Base-by-base conservation (phyloP, 2,329 filamentous ascomycete species). In the Paracamarosporium sp. region DNA sequence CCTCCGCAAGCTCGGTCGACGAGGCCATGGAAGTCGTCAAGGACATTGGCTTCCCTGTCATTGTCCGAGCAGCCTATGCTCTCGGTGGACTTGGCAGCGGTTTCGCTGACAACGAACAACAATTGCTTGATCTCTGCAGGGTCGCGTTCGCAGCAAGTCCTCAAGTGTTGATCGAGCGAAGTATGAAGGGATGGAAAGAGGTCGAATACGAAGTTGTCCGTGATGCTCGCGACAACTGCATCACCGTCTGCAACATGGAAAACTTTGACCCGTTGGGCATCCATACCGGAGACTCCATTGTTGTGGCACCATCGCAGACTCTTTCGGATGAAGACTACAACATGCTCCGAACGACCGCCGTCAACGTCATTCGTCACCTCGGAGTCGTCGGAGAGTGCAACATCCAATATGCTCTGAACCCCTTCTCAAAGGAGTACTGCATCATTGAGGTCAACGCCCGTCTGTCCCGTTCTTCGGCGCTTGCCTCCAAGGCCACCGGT, bases 171-270 rank as follows among this genome's bases (percentile, higher is more conserved):
- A 96, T 99, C 69, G 95, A 99, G 82, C 89, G 91, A 77, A 96
- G 92, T 81, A 98, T 99, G 94, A 98, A 98, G 82, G 95, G 95
- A 58, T 99, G 95, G 95, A 99, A 99, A 79, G 95, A 99, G 79
- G 96, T 98, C 62, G 95, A 99, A 78, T 99, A 98, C 74, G 95
- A 99, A 78, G 95, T 98, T 61, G 95, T 99, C 38, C 90, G 95
- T 71, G 95, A 98, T 82, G 90, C 89, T 56, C 88, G 92, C 69
- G 93, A 99, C 81, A 98, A 98, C 85, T 99, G 95, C 77, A 98
- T 99, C 76, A 99, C 95, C 6, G 95, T 99, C 61, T 99, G 95
- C 79, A 99, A 99, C 83, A 98, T 99, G 95, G 95, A 99, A 82
- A 99, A 99, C 81, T 99, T 99, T 72, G 95, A 99, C 77, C 95